Evolutionary conservation across 768 basidiomycete genomes (phyloP), one percentile per base, ranked within the genome.

Genomic region (Xerocomellus intermedius): DNA sequence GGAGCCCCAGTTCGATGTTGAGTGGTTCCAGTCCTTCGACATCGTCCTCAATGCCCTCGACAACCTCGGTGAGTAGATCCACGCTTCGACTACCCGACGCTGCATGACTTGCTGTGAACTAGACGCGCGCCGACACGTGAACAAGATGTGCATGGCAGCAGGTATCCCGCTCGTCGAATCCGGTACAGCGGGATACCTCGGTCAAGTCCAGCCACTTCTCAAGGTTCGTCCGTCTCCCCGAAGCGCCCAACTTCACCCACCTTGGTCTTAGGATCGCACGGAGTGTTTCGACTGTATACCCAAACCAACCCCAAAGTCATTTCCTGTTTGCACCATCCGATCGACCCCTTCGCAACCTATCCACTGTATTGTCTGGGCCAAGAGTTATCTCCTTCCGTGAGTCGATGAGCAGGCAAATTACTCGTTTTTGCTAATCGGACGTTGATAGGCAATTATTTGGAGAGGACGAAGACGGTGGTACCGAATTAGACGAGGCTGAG

Each of bases 291-390:
- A 98, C 66, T 99, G 97, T 62, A 80, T 91, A n/a, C 83, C 88
- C 5, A 98, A 98, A 69, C 87, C 89, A 1, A 89, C 90, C 0
- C 94, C 94, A 0, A 98, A 94, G 69, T 89, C 92, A 0, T 98
- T 93, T 67, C 95, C 97, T 0, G 95, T 98, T 10, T 99, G 97
- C 70, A 98, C 97, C 0, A 98, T 99, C 61, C 86, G 96, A 37
- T 93, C 93, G 3, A 98, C 97, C 0, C 97, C 97, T 0, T 92
- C 89, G 54, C 95, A 96, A 60, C 94, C 97, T 0, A 97, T 98
- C 48, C 97, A 99, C 65, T 99, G 96, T 66, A 98, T 99, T 46
- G 95, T 98, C 3, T 99, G 97, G 97, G 94, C 93, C 30, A 99
- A 98, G 71, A 94, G 85, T 54, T 98, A 98, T 75, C 84, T 99